Evolutionary conservation across 2,329 filamentous ascomycete species (phyloP), one percentile per base, ranked within the genome.

Genomic region (Claviceps monticola): DNA sequence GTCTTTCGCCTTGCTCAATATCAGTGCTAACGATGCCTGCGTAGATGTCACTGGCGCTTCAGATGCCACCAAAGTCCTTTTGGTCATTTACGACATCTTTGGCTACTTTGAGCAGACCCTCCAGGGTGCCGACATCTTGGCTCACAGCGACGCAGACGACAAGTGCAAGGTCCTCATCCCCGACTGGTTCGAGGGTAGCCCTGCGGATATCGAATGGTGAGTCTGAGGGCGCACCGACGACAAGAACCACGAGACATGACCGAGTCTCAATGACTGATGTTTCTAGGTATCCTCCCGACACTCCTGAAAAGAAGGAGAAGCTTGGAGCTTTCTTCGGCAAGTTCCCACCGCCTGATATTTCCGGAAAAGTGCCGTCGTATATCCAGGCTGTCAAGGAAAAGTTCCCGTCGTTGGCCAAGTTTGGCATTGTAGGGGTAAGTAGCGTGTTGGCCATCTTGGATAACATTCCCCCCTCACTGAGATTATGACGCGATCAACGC

Each of bases 151-250:
- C 60, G 62, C 71, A 66, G 75, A 70, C 68, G 78, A 71, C 65
- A 80, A 86, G 62, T 93, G 94, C 73, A 82, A 82, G 59, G 86
- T 95, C 58, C 89, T 90, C 69, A 90, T 96, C 56, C 90, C 90
- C 29, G 90, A 96, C 70, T 91, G 87, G 76, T 95, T 95, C 72
- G 78, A 86, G 54, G 89, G 87, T 64, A 75, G 79, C 57, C 84
- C 87, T 2, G 70, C 69, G 60, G 68, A 71, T 48, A 74, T 81
- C 64, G 71, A 71, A 61, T 68, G 75, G 78, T 66, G 57, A 59
- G 60, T 58, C 16, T 11, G 16, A 19, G n/a, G 19, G 11, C n/a
- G 17, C 9, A 9, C 29, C 3, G 9, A 29, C 8, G 29, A 29
- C 29, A 29, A 29, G 29, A 29, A 29, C 9, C 29, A 29, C 29